Conservation (phyloP, 1,139 yeast genomes). For the Lodderomyces beijingensis region DNA sequence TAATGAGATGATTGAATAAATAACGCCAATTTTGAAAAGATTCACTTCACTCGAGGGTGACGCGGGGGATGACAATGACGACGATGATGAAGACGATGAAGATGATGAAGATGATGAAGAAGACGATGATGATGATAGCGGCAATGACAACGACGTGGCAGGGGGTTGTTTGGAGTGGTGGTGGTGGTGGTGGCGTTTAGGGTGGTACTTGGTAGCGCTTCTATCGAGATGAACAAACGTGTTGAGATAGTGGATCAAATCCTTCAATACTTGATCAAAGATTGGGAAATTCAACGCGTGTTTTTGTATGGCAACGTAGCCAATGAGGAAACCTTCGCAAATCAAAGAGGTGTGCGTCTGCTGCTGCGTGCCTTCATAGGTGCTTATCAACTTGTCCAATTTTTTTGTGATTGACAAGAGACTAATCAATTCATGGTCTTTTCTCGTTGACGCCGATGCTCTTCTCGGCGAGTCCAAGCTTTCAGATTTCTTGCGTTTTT, state of each 20-base stretch:
- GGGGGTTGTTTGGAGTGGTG: background rate
- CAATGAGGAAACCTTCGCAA: conserved; percentile 31
- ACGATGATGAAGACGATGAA: background rate
- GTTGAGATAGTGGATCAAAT: conserved; percentile 25
- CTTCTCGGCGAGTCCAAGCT: conserved; percentile 4
- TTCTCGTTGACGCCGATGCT: conserved; percentile 6
- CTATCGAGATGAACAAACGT: too few relatives aligned
- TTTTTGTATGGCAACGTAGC: conserved; percentile 23
- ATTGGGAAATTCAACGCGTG: conserved; percentile 19
- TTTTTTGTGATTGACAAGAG: conserved; percentile 33
- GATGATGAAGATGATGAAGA: background rate
- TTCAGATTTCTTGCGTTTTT: conserved; percentile 7
- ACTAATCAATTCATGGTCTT: conserved; percentile 26
- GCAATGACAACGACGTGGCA: too few relatives aligned
- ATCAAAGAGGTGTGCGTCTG: background rate
- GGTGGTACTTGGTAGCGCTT: too few relatives aligned
- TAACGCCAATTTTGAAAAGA: conserved; percentile 26
- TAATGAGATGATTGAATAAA: conserved; percentile 24
- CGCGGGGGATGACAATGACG: too few relatives aligned
- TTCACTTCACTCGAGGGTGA: conserved; percentile 8
- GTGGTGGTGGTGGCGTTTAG: background rate
- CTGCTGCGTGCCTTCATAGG: too few relatives aligned
- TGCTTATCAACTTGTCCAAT: conserved; percentile 15
- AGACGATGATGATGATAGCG: background rate
- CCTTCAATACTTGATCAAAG: conserved; percentile 19